Evolutionary conservation across 1,284 basidiomycete species (phyloP), one percentile per base, ranked within the genome.

Genomic region (Austroboletus sp.): DNA sequence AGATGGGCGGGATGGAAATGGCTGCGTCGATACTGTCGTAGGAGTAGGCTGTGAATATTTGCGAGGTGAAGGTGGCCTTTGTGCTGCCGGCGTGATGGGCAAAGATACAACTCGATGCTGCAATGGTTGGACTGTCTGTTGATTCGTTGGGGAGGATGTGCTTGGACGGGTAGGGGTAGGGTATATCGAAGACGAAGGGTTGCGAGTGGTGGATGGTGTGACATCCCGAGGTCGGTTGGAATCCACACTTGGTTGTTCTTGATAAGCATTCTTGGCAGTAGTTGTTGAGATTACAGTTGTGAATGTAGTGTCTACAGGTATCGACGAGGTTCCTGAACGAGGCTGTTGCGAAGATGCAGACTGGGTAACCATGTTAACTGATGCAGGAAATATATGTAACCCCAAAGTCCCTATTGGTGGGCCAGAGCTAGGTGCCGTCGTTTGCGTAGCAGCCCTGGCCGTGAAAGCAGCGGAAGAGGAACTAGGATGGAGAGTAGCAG

Each of bases 41-140:
- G 53, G 38, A 34, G 51, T 56, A 37, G 62, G 63, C 9, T 67
- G 65, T 37, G 61, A 58, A 42, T 42, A 44, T 48, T 63, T 63
- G 38, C 54, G 62, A 30, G 61, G 65, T 23, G 61, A 65, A 12
- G 57, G 49, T 15, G 65, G 61, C 17, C 49, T 62, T 43, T 51
- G 61, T 8, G 16, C 42, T 6, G 50, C 36, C 7, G 56, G 17
- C 37, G 55, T 31, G 13, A 36, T 33, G 19, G 62, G 62, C 27
- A 66, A 36, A 23, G 62, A 63, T 63, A 47, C 62, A 56, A 50
- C 44, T 45, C 62, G 62, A 40, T 61, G 19, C 23, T 63, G 65
- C 31, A 47, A 41, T 9, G 51, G 44, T 49, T 63, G 63, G 8
- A 32, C 38, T 43, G 44, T 45, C 12, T 54, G 63, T 44, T 54